Percentiles rank a stretch among this genome's conserved stretches.
Conservation (phyloP, 2,329 filamentous ascomycete genomes). For the Diplodia mutila region DNA sequence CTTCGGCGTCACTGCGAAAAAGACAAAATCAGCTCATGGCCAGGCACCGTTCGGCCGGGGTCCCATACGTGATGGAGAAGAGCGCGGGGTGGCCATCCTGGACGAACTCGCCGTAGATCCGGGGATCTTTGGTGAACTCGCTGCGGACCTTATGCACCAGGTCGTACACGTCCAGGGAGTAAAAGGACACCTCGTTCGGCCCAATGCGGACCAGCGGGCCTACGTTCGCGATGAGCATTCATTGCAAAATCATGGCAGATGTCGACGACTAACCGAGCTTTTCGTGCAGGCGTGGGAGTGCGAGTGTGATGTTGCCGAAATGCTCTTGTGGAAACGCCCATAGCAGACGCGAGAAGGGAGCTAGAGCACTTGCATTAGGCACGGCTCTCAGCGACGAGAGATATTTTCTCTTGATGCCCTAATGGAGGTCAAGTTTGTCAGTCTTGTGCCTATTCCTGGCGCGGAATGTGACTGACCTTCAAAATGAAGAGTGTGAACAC, state of each 20-base stretch:
- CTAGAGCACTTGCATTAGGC: background rate
- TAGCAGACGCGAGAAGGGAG: background rate
- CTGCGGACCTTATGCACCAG: constrained; percentile 7
- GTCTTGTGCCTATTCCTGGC: too few relatives aligned
- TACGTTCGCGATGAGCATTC: background rate
- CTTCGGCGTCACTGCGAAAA: constrained; percentile 1
- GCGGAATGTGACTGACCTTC: background rate
- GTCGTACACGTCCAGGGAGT: constrained; percentile 37
- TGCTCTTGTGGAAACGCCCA: constrained; percentile 7
- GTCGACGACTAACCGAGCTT: background rate
- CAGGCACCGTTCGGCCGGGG: background rate
- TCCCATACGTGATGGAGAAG: constrained; percentile 11
- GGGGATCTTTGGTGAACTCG: constrained; percentile 4
- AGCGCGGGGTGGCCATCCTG: constrained; percentile 6
- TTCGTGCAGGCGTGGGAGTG: constrained; percentile 9
- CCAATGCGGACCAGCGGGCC: constrained; percentile 54
- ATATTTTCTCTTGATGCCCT: background rate
- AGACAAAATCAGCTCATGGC: background rate
- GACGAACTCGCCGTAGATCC: constrained; percentile 8
- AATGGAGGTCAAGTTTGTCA: background rate
- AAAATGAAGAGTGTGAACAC: background rate
- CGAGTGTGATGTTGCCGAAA: constrained; percentile 1
- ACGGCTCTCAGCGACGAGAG: background rate
- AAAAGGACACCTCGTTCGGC: constrained; percentile 53
- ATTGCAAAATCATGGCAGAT: too few relatives aligned